Conservation (phyloP, 495 filamentous ascomycete genomes). For the Extremus antarcticus region DNA sequence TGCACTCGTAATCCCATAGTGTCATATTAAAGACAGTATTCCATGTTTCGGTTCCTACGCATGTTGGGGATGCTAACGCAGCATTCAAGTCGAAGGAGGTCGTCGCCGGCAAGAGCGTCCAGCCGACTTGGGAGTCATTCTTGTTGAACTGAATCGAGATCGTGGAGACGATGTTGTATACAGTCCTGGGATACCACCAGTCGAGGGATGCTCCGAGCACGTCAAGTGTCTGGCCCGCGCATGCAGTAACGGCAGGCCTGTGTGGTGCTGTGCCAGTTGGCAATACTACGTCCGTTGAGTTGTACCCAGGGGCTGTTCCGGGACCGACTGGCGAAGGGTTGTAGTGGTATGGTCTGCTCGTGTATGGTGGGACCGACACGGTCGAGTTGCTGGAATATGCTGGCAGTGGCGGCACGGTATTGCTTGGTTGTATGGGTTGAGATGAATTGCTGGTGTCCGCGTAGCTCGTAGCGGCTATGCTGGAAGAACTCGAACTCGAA, state of each 20-base stretch:
- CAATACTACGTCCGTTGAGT: neutral
- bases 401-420: neutral
- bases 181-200: constrained; percentile 16
- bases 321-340: neutral
- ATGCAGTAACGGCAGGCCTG: neutral
- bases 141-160: neutral
- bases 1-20: constrained; percentile 13
- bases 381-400: neutral
- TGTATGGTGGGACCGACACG: neutral
- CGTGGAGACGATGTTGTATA: constrained; percentile 16
- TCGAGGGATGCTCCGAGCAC: constrained; percentile 14
- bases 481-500: neutral
- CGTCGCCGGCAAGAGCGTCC: constrained; percentile 9
- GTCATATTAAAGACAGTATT: constrained; percentile 14
- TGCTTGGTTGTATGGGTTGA: neutral
- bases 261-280: neutral
- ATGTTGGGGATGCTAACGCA: constrained; percentile 7
- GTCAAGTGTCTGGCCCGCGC: constrained; percentile 13
- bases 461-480: neutral
- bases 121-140: constrained; percentile 7
- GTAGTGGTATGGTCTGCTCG: neutral
- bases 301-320: neutral
- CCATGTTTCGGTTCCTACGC: constrained; percentile 5
- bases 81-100: constrained; percentile 25
- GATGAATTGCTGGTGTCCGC: neutral